Conservation (phyloP, 305 asterid genomes). For the Fraxinus dipetala region DNA sequence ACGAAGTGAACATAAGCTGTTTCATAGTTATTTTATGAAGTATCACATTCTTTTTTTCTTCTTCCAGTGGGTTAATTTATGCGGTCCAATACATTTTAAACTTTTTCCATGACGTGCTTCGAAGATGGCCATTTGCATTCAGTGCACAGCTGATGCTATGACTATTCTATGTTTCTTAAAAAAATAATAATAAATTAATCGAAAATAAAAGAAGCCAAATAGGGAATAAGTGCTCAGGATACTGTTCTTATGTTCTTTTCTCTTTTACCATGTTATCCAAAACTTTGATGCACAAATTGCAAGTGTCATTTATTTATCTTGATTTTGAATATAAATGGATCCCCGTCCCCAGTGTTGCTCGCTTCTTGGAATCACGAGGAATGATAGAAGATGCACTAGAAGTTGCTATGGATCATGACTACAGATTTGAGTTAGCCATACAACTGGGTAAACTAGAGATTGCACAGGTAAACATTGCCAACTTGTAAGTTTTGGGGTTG, state of each 20-base stretch:
- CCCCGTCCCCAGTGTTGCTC: slow-evolving; percentile 56
- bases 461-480: slow-evolving; percentile 62
- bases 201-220: not conserved
- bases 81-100: not conserved
- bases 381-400: slow-evolving; percentile 90
- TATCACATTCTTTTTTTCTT: not conserved
- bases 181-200: not conserved
- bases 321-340: slow-evolving; percentile 1
- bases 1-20: not conserved
- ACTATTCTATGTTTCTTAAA: not conserved
- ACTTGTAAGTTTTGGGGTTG: slow-evolving; percentile 17
- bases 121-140: not conserved
- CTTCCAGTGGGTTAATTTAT: not conserved
- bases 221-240: not conserved
- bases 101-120: not conserved
- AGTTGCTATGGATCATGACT: slow-evolving; percentile 92
- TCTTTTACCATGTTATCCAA: not conserved
- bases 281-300: not conserved
- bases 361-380: slow-evolving; percentile 95
- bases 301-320: not conserved
- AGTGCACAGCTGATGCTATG: not conserved
- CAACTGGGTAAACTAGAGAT: slow-evolving; percentile 82
- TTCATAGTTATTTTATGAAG: not conserved
- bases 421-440: slow-evolving; percentile 94
- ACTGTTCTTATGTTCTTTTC: not conserved